These are phyloP conservation scores for Salinomyces thailandicus DNA, from an alignment of 2,329 filamentous ascomycete genomes.

Conservation along the genomic window DNA sequence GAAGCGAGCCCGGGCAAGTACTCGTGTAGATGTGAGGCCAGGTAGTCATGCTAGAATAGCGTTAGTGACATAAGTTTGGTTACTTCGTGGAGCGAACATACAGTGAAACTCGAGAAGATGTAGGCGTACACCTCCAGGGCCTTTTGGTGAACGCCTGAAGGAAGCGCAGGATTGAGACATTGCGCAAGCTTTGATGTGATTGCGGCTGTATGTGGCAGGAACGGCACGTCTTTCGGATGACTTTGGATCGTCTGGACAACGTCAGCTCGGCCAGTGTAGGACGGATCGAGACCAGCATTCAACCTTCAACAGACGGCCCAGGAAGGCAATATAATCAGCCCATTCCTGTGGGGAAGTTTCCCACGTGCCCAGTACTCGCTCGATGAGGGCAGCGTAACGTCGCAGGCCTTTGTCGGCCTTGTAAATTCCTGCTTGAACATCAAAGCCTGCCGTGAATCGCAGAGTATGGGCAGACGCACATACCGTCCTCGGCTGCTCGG, in stretches of 20 bases:
- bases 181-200: constrained; percentile 89
- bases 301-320: constrained; percentile 83
- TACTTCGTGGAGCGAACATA: constrained; percentile 26
- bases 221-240: constrained; percentile 58
- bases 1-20: constrained; percentile 85
- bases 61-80: constrained; percentile 1
- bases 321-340: constrained; percentile 98
- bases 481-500: constrained; percentile 68
- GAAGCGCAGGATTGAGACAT: constrained; percentile 84
- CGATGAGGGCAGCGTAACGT: constrained; percentile 80
- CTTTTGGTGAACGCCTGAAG: constrained; percentile 96
- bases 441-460: constrained; percentile 2
- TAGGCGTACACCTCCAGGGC: constrained; percentile 86
- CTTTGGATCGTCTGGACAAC: constrained; percentile 66
- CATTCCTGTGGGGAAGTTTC: constrained; percentile 93
- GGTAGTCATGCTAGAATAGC: constrained; percentile 20
- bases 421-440: constrained; percentile 39
- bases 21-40: constrained; percentile 71
- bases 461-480: constrained; percentile 24
- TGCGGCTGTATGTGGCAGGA: constrained; percentile 69
- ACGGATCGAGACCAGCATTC: not conserved
- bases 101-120: constrained; percentile 77
- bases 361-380: constrained; percentile 78
- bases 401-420: constrained; percentile 61
- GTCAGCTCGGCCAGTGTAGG: too few relatives aligned